Evolutionary conservation across 257 asterid genomes (phyloP), one percentile per base, ranked within the genome.

Genomic region (Solanum infundibuliforme): DNA sequence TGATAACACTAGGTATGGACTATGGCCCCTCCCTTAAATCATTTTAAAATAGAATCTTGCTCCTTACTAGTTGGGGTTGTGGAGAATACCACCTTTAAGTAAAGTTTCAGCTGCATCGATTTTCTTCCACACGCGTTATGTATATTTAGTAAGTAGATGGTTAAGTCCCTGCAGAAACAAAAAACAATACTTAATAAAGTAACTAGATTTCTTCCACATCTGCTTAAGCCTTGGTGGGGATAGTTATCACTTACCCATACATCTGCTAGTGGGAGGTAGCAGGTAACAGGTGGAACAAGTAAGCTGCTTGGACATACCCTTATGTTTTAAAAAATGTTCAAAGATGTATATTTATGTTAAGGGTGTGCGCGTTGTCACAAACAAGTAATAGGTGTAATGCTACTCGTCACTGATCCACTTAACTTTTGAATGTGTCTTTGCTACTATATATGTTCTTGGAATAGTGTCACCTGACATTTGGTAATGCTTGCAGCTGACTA

Each of bases 401-500:
- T 20, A 5, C 48, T 34, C 82, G 5, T 34, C 46, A 34, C 46
- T 73, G 27, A 5, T 20, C 29, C 27, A 10, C 5, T 35, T 35
- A 73, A 10, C 25, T 34, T 73, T 35, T 35, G 48, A 35, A 73
- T 73, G 82, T 73, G 48, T 35, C 48, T 20, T 73, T 35, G 82
- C 32, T 75, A 75, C 83, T 38, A 12, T 10, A n/a, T 38, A 60
- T 43, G 48, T 29, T 60, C 75, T 83, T 75, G 58, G 66, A 32
- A 8, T 48, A 25, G 10, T 62, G 36, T 32, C 29, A 48, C 34
- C 58, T 81, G 72, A 23, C 76, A 69, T 81, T 74, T 86, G 62
- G 21, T 31, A 69, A 36, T 87, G 68, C 86, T 85, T 88, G 91
- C 93, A 94, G 97, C 95, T 83, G 94, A 94, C 86, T 94, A 94